Evolutionary conservation across 768 basidiomycete genomes (phyloP).

Genomic region (Pisolithus microcarpus): DNA sequence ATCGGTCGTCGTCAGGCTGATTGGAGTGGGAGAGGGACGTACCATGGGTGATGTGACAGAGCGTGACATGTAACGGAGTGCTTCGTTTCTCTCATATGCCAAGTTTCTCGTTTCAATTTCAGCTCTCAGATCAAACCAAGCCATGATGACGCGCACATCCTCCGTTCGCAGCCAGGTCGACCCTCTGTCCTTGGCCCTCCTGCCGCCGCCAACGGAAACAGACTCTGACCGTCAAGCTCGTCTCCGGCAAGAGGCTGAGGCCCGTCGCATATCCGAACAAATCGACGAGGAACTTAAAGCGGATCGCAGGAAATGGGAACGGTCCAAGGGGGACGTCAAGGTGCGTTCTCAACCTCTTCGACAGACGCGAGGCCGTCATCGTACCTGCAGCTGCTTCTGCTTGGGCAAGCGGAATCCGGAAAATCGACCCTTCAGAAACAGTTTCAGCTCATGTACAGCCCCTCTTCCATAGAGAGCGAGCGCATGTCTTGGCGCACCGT

Average conservation of each 20-base stretch:
- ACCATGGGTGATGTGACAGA: constrained; percentile 22
- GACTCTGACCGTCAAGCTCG: constrained; percentile 55
- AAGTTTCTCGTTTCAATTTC: too few species aligned
- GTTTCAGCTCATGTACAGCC: constrained; percentile 77
- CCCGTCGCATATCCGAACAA: constrained; percentile 67
- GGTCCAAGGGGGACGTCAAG: constrained; percentile 69
- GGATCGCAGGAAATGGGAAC: constrained; percentile 60
- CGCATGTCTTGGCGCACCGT: constrained; percentile 66
- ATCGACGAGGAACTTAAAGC: constrained; percentile 75
- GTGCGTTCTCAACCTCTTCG: constrained; percentile 26
- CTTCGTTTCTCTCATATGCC: neutral
- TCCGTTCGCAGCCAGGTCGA: constrained; percentile 72
- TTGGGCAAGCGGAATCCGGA: constrained; percentile 75
- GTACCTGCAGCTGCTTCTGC: constrained; percentile 50
- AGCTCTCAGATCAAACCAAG: constrained; percentile 17
- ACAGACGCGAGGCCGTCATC: constrained; percentile 16
- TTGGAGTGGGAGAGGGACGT: constrained; percentile 7
- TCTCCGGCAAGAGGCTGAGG: constrained; percentile 62
- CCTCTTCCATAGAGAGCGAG: constrained; percentile 60
- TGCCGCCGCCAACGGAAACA: constrained; percentile 60
- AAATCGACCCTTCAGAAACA: constrained; percentile 75
- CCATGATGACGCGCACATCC: constrained; percentile 55
- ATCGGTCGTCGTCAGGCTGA: constrained; percentile 17
- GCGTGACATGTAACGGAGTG: constrained; percentile 20
- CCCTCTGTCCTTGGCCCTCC: constrained; percentile 60